A percentile compares a stretch with the other conserved stretches of the same genome.
Conservation (phyloP, 176 grass and related monocot species). For the Zizania latifolia region DNA sequence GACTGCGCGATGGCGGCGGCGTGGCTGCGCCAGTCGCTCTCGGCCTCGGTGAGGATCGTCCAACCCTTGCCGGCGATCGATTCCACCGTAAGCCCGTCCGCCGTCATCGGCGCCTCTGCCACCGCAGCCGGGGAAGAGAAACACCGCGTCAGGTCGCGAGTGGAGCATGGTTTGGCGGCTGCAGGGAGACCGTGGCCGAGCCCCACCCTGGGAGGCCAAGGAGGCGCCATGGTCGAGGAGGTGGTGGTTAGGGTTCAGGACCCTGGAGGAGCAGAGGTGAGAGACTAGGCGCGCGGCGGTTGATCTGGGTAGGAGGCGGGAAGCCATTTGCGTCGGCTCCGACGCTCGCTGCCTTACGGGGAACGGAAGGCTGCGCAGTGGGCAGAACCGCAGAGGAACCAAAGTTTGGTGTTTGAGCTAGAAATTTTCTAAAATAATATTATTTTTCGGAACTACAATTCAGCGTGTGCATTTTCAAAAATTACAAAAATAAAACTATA, state of each 20-base stretch:
- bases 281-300: slow-evolving; percentile 30
- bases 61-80: slow-evolving; percentile 71
- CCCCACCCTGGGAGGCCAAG: not conserved
- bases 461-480: no score
- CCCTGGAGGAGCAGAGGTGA: slow-evolving; percentile 5
- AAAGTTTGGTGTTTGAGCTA: not conserved
- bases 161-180: not conserved
- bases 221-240: slow-evolving; percentile 8
- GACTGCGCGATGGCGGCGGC: slow-evolving; percentile 79
- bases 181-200: not conserved
- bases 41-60: slow-evolving; percentile 68
- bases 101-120: slow-evolving; percentile 47
- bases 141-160: slow-evolving; percentile 13
- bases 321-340: slow-evolving; percentile 36
- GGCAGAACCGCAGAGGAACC: no score
- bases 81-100: slow-evolving; percentile 67
- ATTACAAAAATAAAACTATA: no score
- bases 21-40: slow-evolving; percentile 94
- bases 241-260: slow-evolving; percentile 11
- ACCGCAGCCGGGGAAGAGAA: slow-evolving; percentile 48
- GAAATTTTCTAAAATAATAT: no score
- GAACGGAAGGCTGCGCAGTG: not conserved
- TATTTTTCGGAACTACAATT: no score
- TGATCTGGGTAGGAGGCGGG: slow-evolving; percentile 38
- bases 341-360: not conserved